phyloP scores from a whole-genome alignment of 1,284 basidiomycete genomes.

The Ustilago tritici region DNA sequence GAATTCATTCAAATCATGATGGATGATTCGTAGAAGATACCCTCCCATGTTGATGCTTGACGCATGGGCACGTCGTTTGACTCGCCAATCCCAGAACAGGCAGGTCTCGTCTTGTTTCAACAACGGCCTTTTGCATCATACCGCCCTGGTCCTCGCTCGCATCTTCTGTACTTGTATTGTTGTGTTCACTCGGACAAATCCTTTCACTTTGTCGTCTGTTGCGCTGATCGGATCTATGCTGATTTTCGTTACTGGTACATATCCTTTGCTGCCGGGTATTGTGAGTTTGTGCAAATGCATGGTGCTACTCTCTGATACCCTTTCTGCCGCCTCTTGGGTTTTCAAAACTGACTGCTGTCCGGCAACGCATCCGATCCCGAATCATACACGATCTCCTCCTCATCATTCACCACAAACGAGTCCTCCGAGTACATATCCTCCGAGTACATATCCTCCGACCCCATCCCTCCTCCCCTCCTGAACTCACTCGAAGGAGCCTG shows the following conservation, averaged over 20 bases:
- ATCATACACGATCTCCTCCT: slow-evolving; percentile 53
- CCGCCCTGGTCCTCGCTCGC: neutral
- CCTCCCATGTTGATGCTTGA: neutral
- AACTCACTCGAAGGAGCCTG: slow-evolving; percentile 44
- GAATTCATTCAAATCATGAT: slow-evolving; percentile 98
- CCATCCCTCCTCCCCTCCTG: slow-evolving; percentile 18
- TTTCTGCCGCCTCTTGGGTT: neutral
- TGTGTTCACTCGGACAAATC: neutral
- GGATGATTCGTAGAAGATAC: slow-evolving; percentile 75
- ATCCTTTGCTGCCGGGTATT: neutral
- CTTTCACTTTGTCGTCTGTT: neutral
- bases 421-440: slow-evolving; percentile 61
- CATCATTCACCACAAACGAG: slow-evolving; percentile 63
- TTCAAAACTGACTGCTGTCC: slow-evolving; percentile 37
- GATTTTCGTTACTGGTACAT: neutral
- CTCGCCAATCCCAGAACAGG: neutral
- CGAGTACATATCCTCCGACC: slow-evolving; percentile 51
- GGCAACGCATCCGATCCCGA: slow-evolving; percentile 32
- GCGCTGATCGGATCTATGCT: neutral
- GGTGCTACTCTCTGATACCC: neutral
- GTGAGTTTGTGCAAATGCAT: neutral
- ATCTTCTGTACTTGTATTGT: slow-evolving; percentile 23
- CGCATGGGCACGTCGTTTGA: neutral
- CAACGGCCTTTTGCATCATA: neutral
- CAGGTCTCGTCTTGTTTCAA: neutral